A percentile compares a stretch with the other conserved stretches of the same genome.
Conservation (phyloP, 1,139 yeast genomes). For the Nakaseomyces nivariensis region DNA sequence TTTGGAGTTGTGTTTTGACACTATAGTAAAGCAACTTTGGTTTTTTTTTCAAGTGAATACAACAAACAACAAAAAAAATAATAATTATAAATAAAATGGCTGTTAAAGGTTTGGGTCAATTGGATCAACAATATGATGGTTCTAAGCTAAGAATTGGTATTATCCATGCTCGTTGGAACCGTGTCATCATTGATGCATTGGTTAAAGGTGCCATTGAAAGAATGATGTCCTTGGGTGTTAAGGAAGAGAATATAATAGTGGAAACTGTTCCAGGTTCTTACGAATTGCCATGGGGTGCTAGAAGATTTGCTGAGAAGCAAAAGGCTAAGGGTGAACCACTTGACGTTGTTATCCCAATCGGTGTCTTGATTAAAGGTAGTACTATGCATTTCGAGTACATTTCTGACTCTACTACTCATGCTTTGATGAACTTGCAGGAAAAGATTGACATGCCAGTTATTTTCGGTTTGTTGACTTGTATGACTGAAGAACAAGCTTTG, state of each 20-base stretch:
- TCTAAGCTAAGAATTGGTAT: constrained; percentile 66
- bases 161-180: constrained; percentile 94
- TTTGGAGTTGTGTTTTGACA: too few relatives aligned
- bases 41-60: neutral
- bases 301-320: constrained; percentile 42
- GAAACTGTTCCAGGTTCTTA: constrained; percentile 91
- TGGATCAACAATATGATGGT: constrained; percentile 64
- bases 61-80: neutral
- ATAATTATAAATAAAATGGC: constrained; percentile 41
- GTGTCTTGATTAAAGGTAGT: constrained; percentile 88
- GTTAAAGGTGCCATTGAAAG: constrained; percentile 66
- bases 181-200: constrained; percentile 61
- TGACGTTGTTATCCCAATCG: constrained; percentile 89
- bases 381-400: constrained; percentile 98
- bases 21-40: too few relatives aligned
- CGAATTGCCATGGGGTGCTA: constrained; percentile 80
- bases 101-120: constrained; percentile 66
- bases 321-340: constrained; percentile 40
- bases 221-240: constrained; percentile 57
- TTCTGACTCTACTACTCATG: constrained; percentile 81
- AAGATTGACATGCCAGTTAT: constrained; percentile 68
- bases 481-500: constrained; percentile 89
- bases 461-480: constrained; percentile 86
- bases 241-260: constrained; percentile 61
- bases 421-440: constrained; percentile 74